A percentile compares a stretch with the other conserved stretches of the same genome.
Conservation (phyloP, 2,329 filamentous ascomycete species). For the Remersonia thermophila region DNA sequence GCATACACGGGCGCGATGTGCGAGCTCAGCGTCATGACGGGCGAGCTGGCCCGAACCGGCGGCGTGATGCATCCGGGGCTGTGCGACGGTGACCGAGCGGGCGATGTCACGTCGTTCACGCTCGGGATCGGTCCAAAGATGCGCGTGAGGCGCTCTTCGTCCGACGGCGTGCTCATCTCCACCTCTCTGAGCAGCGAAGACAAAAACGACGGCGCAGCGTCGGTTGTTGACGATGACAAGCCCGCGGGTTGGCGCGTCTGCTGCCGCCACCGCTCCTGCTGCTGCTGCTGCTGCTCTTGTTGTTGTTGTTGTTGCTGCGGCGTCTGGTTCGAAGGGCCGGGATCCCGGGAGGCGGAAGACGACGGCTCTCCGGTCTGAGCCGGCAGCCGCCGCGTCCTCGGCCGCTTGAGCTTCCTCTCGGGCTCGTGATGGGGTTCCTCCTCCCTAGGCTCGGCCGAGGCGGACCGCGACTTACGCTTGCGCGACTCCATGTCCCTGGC, state of each 20-base stretch:
- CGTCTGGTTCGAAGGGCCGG: conserved; percentile 13
- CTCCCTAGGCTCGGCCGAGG: conserved; percentile 51
- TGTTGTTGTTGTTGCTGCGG: conserved; percentile 8
- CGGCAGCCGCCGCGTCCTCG: conserved; percentile 59
- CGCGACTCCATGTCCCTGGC: conserved; percentile 60
- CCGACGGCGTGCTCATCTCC: conserved; percentile 49
- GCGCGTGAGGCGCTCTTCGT: conserved; percentile 39
- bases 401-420: conserved; percentile 76
- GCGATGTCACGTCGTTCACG: conserved; percentile 39
- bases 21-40: conserved; percentile 54
- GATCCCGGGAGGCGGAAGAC: conserved; percentile 17
- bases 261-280: background rate
- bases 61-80: conserved; percentile 57
- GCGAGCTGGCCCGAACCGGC: conserved; percentile 54
- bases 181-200: conserved; percentile 82
- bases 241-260: too few species aligned
- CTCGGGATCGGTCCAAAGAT: conserved; percentile 27
- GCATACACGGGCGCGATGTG: conserved; percentile 63
- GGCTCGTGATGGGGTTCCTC: conserved; percentile 58
- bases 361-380: conserved; percentile 32
- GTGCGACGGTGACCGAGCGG: conserved; percentile 53
- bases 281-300: conserved; percentile 19
- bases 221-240: conserved; percentile 20
- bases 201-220: conserved; percentile 63
- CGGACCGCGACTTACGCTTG: conserved; percentile 63